Base-by-base conservation (phyloP, 305 asterid genomes). In the Galium porrigens region DNA sequence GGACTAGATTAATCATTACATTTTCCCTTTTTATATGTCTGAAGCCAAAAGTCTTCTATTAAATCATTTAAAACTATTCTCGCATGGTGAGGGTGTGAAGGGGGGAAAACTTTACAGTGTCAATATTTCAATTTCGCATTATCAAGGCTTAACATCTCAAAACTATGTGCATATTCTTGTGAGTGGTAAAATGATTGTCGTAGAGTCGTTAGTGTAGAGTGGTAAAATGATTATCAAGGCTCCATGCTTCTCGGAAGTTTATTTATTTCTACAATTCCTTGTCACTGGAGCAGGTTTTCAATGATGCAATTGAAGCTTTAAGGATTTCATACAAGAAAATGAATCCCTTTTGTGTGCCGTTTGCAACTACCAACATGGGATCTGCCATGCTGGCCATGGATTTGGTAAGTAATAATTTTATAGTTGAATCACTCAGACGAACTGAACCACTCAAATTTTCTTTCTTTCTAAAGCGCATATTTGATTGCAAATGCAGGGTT, bases 341-440 rank as follows among this genome's bases (percentile, higher is more conserved):
- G 96, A 91, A 89, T 81, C 98, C 98, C 69, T 91, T 91, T 63
- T 86, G 94, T 76, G 90, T 91, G 56, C 98, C 98, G 65, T 79
- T 86, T 79, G 86, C 98, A 33, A 83, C 90, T 52, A 91, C 96
- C 57, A 91, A 91, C 79, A 91, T 89, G 96, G 98, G 96, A 25
- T 89, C 98, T 58, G 98, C 96, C 32, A 79, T 91, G 73, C 95
- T 91, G 55, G 94, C 96, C 69, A 89, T 86, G 90, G 98, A 91
- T 82, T 82, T 89, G 95, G 98, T 89, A 57, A 72, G 42, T 44
- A n/a, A 29, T 51, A 63, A 27, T 41, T 63, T 12, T 2, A 30
- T n/a, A 6, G 17, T 69, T 29, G 3, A 17, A 61, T 6, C 42
- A 48, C 20, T 68, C 32, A 51, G 48, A 27, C 71, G 29, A 10